Conservation (phyloP, 2,329 filamentous ascomycete species). For the Colletotrichum tofieldiae region DNA sequence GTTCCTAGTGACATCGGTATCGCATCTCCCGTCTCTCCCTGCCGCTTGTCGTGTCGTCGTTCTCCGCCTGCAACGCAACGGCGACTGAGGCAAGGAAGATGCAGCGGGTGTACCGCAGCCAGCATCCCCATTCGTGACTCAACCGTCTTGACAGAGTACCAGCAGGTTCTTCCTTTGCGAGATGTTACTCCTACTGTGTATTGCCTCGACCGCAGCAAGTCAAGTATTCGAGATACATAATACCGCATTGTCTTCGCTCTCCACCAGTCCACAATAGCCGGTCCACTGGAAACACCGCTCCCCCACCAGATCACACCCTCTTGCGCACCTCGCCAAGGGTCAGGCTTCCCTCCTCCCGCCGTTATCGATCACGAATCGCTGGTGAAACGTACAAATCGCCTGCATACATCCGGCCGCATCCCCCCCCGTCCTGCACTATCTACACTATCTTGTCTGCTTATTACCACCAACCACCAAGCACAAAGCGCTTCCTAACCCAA, state of each 20-base stretch:
- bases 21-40: not conserved
- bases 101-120: not conserved
- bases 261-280: conserved; percentile 17
- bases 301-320: conserved; percentile 20
- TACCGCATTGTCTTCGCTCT: conserved; percentile 16
- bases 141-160: not conserved
- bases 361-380: conserved; percentile 32
- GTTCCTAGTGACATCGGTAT: too few relatives aligned
- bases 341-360: conserved; percentile 18
- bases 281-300: conserved; percentile 18
- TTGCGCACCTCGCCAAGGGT: conserved; percentile 2
- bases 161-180: not conserved
- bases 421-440: conserved; percentile 9
- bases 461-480: conserved; percentile 10
- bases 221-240: conserved; percentile 8
- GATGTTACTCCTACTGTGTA: not conserved
- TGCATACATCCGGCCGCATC: conserved; percentile 12
- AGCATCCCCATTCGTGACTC: not conserved
- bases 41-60: not conserved
- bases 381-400: conserved; percentile 31
- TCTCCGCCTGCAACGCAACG: not conserved
- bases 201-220: not conserved
- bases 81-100: not conserved
- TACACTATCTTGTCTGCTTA: not conserved
- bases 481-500: not conserved